Evolutionary conservation across 2,329 filamentous ascomycete genomes (phyloP).

Genomic region (Exutisphaerella laricina): DNA sequence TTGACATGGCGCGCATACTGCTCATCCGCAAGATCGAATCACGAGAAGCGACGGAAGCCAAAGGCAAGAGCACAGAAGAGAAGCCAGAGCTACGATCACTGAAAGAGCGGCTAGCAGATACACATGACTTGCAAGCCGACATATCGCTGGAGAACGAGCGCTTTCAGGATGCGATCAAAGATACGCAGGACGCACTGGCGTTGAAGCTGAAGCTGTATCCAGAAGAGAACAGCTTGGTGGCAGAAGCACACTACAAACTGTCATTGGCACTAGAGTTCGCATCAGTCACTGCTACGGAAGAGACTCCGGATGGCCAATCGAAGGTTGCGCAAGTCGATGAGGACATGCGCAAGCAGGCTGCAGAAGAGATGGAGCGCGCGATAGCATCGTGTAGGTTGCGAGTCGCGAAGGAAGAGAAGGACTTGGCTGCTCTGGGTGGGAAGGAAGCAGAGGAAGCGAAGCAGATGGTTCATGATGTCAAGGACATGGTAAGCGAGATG

Average conservation of each 20-base stretch:
- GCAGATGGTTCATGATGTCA: slow-evolving; percentile 63
- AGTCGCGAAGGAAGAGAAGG: slow-evolving; percentile 63
- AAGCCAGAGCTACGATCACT: slow-evolving; percentile 50
- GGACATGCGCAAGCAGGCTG: slow-evolving; percentile 64
- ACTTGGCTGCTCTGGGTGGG: slow-evolving; percentile 52
- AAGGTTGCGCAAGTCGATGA: slow-evolving; percentile 55
- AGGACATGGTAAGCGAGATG: slow-evolving; percentile 74
- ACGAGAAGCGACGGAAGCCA: slow-evolving; percentile 44
- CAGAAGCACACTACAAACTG: slow-evolving; percentile 94
- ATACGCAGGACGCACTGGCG: slow-evolving; percentile 69
- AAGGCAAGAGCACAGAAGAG: slow-evolving; percentile 36
- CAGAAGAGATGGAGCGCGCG: slow-evolving; percentile 64
- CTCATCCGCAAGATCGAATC: slow-evolving; percentile 52
- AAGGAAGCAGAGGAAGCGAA: slow-evolving; percentile 56
- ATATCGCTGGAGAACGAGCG: slow-evolving; percentile 96
- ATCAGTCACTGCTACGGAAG: slow-evolving; percentile 59
- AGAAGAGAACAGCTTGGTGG: slow-evolving; percentile 75
- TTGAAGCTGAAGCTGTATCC: slow-evolving; percentile 76
- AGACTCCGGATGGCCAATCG: slow-evolving; percentile 36
- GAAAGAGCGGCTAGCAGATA: slow-evolving; percentile 85
- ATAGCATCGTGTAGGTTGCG: slow-evolving; percentile 68
- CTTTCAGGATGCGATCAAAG: slow-evolving; percentile 80
- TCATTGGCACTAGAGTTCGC: slow-evolving; percentile 93
- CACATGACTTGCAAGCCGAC: slow-evolving; percentile 87
- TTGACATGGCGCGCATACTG: slow-evolving; percentile 58